Evolutionary conservation across 1,284 basidiomycete genomes (phyloP).

Genomic region (Xerocomus minutiporus): DNA sequence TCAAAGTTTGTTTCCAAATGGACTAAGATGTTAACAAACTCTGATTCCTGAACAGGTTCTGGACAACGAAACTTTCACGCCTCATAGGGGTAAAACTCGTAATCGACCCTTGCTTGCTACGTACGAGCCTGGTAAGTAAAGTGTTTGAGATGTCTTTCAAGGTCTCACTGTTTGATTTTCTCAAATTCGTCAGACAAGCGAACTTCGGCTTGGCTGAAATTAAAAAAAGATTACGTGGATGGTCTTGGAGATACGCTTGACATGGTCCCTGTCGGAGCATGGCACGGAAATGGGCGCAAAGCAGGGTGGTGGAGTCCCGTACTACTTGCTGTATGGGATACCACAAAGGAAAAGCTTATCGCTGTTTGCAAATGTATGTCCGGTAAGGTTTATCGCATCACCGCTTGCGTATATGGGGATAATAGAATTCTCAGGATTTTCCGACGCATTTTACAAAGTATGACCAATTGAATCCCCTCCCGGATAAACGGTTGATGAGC

Average conservation of each 20-base stretch:
- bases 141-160: neutral
- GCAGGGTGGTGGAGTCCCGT: slow-evolving; percentile 92
- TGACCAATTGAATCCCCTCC: neutral
- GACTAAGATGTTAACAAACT: neutral
- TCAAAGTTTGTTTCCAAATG: slow-evolving; percentile 61
- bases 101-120: slow-evolving; percentile 80
- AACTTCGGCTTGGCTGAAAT: slow-evolving; percentile 76
- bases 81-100: slow-evolving; percentile 38
- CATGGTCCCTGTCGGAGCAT: slow-evolving; percentile 76
- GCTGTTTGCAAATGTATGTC: slow-evolving; percentile 89
- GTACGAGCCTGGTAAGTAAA: slow-evolving; percentile 73
- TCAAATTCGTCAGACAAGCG: slow-evolving; percentile 54
- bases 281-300: slow-evolving; percentile 93
- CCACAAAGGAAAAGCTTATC: slow-evolving; percentile 62
- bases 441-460: slow-evolving; percentile 83
- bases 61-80: slow-evolving; percentile 40
- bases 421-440: slow-evolving; percentile 59
- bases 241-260: slow-evolving; percentile 63
- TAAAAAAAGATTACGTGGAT: slow-evolving; percentile 77
- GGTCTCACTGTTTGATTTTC: neutral
- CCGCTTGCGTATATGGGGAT: neutral
- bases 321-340: slow-evolving; percentile 78
- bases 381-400: slow-evolving; percentile 39
- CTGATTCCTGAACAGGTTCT: slow-evolving; percentile 45
- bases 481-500: neutral